Base-by-base conservation (phyloP, 2,329 filamentous ascomycete species). In the Elsinoe arachidis region DNA sequence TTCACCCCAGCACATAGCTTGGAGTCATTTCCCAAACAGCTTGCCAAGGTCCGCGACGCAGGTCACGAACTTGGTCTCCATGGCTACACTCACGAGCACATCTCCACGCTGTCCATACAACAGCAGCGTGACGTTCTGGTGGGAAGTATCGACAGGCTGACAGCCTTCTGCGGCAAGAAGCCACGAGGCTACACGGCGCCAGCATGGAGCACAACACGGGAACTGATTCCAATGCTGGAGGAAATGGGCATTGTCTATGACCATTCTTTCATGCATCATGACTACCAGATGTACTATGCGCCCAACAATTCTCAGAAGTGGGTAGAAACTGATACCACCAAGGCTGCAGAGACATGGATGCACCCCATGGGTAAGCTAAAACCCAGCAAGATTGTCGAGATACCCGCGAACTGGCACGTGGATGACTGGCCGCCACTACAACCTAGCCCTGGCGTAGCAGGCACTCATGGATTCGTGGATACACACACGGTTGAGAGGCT, bases 221-320 rank as follows among this genome's bases (percentile, higher is more conserved):
- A 72, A 44, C 69, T 70, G 2, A 69, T 76, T 17, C 65, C 68
- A 17, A 65, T 74, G 26, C 63, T 77, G 11, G 69, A 75, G 58
- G 70, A 73, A 15, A 67, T 68, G 38, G 74, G 73, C 0, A 71
- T 76, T 15, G 61, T 73, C 49, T 77, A 77, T 63, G 75, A 77
- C 61, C 75, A 77, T 61, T 73, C 69, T 2, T 74, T 77, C 64
- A 74, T 77, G 73, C 75, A 77, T 61, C 73, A 77, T 62, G 76
- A 77, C 63, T 70, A 70, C 12, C 73, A 76, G 60, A 69, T 69
- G 10, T 68, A 66, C 57, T 68, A 38, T 9, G 64, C 66, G 4
- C 65, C 65, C 5, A 62, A 66, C 17, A 60, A 57, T 10, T 59
- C 61, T 38, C 65, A 68, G 57, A 6, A 38, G 15, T 68, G 64